Evolutionary conservation across 2,329 filamentous ascomycete genomes (phyloP).

Genomic region (Elsinoe arachidis): DNA sequence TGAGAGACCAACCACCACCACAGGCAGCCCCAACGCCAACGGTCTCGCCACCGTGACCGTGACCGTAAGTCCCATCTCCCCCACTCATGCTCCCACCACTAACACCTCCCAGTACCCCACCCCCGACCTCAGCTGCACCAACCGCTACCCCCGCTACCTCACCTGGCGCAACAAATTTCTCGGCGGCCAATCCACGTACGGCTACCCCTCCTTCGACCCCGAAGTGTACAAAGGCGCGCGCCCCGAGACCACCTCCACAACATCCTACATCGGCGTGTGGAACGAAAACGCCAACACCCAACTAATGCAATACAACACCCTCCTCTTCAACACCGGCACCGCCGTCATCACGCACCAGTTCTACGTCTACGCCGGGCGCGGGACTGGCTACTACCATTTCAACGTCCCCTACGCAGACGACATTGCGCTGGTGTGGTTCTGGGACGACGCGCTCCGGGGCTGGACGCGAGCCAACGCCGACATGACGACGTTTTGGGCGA

Average conservation of each 20-base stretch:
- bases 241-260: background rate
- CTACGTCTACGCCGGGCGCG: conserved; percentile 14
- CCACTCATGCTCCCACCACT: background rate
- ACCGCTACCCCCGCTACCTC: conserved; percentile 1
- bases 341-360: conserved; percentile 14
- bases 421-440: conserved; percentile 22
- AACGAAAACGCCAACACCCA: background rate
- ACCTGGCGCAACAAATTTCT: conserved; percentile 3
- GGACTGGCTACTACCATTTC: conserved; percentile 22
- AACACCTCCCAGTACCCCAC: conserved; percentile 11
- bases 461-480: conserved; percentile 20
- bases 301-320: background rate
- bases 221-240: conserved; percentile 9
- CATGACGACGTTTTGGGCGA: background rate
- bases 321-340: background rate
- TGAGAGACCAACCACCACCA: conserved; percentile 7
- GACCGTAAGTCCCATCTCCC: background rate
- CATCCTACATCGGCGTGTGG: conserved; percentile 12
- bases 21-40: background rate
- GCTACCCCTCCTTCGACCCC: conserved; percentile 13
- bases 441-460: conserved; percentile 19
- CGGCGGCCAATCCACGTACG: conserved; percentile 1
- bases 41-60: conserved; percentile 9
- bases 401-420: conserved; percentile 20
- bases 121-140: conserved; percentile 9